Base-by-base conservation (phyloP, 495 filamentous ascomycete genomes). In the Lophiotrema nucula region DNA sequence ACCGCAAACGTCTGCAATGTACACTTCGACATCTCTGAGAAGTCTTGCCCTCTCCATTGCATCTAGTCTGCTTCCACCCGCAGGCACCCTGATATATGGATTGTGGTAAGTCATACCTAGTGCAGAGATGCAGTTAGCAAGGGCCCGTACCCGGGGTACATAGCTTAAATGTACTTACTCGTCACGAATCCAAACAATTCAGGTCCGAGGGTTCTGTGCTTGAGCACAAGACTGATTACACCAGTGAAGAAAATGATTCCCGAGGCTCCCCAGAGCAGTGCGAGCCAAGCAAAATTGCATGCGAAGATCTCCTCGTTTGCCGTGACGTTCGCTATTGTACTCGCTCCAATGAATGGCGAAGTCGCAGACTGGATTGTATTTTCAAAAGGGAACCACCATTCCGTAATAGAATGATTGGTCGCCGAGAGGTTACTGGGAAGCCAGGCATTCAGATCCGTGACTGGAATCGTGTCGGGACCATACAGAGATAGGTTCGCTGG, bases 101-200 rank as follows among this genome's bases (percentile, higher is more conserved):
- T 67, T 67, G 11, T 67, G 50, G 37, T 67, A 67, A 11, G 67
- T 69, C 57, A 67, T 61, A 28, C 67, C 62, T n/a, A n/a, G n/a
- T n/a, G n/a, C n/a, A n/a, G n/a, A n/a, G n/a, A n/a, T n/a, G n/a
- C n/a, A n/a, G n/a, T n/a, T n/a, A n/a, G n/a, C n/a, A n/a, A n/a
- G n/a, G n/a, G n/a, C n/a, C n/a, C n/a, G n/a, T n/a, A n/a, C n/a
- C n/a, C n/a, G n/a, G n/a, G n/a, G n/a, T n/a, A n/a, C n/a, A n/a
- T n/a, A n/a, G n/a, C n/a, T n/a, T n/a, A n/a, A n/a, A n/a, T n/a
- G n/a, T n/a, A n/a, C n/a, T n/a, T n/a, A n/a, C n/a, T n/a, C 8
- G 66, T 24, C 3, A 66, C 63, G 35, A 57, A 64, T 19, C 63
- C 58, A 31, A 69, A 53, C 18, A 69, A 16, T 13, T 67, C 60